These are phyloP conservation scores for Vararia minispora DNA, from an alignment of 768 basidiomycete genomes.

Conservation along the genomic window DNA sequence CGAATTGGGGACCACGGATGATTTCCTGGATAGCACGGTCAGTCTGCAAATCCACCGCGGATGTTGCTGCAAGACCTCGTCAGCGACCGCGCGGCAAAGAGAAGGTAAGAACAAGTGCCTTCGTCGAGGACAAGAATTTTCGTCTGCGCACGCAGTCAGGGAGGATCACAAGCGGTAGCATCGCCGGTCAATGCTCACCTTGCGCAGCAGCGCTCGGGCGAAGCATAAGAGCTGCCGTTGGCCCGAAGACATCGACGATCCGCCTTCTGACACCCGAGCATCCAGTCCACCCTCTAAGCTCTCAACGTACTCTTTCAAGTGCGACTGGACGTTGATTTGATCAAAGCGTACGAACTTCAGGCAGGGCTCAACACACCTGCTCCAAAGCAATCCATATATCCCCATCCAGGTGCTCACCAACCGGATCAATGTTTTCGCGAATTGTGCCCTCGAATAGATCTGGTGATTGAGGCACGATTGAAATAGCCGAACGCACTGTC, in stretches of 20 bases:
- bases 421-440: constrained; percentile 85
- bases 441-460: constrained; percentile 57
- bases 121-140: constrained; percentile 92
- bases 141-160: constrained; percentile 31
- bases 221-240: constrained; percentile 87
- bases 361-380: constrained; percentile 31
- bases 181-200: constrained; percentile 37
- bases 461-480: constrained; percentile 34
- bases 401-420: constrained; percentile 58
- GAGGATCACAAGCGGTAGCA: no score
- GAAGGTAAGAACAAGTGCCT: constrained; percentile 29
- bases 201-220: constrained; percentile 70
- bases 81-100: constrained; percentile 3
- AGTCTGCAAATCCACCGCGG: constrained; percentile 84
- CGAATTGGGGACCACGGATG: constrained; percentile 69
- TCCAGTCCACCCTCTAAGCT: constrained; percentile 57
- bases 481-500: constrained; percentile 63
- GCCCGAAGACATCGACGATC: constrained; percentile 72
- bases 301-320: constrained; percentile 61
- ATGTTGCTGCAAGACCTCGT: constrained; percentile 46
- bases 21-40: constrained; percentile 84
- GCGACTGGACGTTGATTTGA: constrained; percentile 29
- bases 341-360: not conserved
- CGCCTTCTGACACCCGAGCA: constrained; percentile 65
- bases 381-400: constrained; percentile 84